A percentile compares a stretch with the other conserved stretches of the same genome.
Conservation (phyloP, 768 basidiomycete genomes). For the Kwoniella sp. region DNA sequence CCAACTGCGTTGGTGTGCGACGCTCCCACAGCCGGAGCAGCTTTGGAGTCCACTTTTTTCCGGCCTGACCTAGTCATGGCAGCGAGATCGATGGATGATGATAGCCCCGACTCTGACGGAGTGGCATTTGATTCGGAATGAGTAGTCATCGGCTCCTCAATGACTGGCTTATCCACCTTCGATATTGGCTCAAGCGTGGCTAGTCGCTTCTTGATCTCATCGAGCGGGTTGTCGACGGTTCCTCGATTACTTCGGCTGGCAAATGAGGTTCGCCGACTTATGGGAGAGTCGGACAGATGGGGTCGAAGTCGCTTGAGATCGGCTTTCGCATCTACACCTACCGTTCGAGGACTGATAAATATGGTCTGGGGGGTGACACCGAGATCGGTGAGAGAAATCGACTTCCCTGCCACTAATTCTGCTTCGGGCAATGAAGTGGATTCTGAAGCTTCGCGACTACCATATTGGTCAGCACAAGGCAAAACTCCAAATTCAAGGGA, state of each 20-base stretch:
- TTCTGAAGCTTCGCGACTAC: constrained; percentile 35
- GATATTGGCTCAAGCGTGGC: constrained; percentile 36
- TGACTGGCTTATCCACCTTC: constrained; percentile 7
- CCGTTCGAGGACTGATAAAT: constrained; percentile 64
- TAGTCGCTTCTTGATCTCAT: constrained; percentile 43
- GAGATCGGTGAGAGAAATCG: constrained; percentile 69
- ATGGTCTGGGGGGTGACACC: constrained; percentile 88
- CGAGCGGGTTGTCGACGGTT: constrained; percentile 41
- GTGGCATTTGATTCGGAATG: constrained; percentile 57
- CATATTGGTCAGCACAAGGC: constrained; percentile 13
- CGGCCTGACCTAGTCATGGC: constrained; percentile 54
- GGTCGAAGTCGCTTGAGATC: constrained; percentile 35
- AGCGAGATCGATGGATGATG: constrained; percentile 52
- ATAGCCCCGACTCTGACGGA: constrained; percentile 79
- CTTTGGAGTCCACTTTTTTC: constrained; percentile 70
- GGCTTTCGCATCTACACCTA: constrained; percentile 40
- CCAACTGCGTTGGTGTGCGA: constrained; percentile 75
- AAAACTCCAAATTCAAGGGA: neutral
- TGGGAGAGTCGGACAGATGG: constrained; percentile 21
- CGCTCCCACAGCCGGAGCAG: constrained; percentile 84
- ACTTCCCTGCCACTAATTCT: constrained; percentile 29
- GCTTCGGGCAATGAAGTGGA: constrained; percentile 19
- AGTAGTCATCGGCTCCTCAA: constrained; percentile 2
- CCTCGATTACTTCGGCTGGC: constrained; percentile 44
- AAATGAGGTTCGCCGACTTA: constrained; percentile 47